Conservation (phyloP, 192 early-diverging fungal species). For the Dispira parvispora region DNA sequence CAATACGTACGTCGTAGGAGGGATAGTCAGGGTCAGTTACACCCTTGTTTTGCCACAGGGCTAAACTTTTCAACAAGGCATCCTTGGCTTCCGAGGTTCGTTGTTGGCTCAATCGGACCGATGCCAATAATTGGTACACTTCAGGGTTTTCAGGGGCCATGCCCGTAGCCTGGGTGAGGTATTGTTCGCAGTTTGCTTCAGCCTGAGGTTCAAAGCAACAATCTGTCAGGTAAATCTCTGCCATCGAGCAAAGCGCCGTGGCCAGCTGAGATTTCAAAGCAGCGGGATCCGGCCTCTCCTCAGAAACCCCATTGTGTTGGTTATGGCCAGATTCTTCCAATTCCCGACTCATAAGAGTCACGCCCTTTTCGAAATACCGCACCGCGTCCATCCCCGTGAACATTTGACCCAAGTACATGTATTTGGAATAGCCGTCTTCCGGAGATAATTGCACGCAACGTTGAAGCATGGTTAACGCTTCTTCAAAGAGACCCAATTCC, state of each 20-base stretch:
- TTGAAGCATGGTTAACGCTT: slow-evolving; percentile 39
- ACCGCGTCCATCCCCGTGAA: slow-evolving; percentile 47
- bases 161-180: slow-evolving; percentile 43
- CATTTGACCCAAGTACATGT: slow-evolving; percentile 77
- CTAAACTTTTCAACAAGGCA: slow-evolving; percentile 44
- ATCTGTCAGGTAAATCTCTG: slow-evolving; percentile 95
- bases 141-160: slow-evolving; percentile 62
- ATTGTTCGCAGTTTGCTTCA: slow-evolving; percentile 66
- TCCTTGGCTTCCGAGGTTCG: slow-evolving; percentile 60
- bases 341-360: slow-evolving; percentile 44
- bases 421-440: slow-evolving; percentile 52
- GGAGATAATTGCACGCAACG: slow-evolving; percentile 43
- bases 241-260: slow-evolving; percentile 79
- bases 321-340: slow-evolving; percentile 16
- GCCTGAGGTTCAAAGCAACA: slow-evolving; percentile 90
- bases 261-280: slow-evolving; percentile 49
- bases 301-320: slow-evolving; percentile 2
- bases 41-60: slow-evolving; percentile 51
- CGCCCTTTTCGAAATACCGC: slow-evolving; percentile 49
- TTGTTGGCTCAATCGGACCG: slow-evolving; percentile 73
- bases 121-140: slow-evolving; percentile 74
- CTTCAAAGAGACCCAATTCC: slow-evolving; percentile 49
- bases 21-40: slow-evolving; percentile 34
- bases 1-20: slow-evolving; percentile 67
- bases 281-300: slow-evolving; percentile 19